Evolutionary conservation across 139 green algal genomes (phyloP).

Genomic region (Micractinium sp.): DNA sequence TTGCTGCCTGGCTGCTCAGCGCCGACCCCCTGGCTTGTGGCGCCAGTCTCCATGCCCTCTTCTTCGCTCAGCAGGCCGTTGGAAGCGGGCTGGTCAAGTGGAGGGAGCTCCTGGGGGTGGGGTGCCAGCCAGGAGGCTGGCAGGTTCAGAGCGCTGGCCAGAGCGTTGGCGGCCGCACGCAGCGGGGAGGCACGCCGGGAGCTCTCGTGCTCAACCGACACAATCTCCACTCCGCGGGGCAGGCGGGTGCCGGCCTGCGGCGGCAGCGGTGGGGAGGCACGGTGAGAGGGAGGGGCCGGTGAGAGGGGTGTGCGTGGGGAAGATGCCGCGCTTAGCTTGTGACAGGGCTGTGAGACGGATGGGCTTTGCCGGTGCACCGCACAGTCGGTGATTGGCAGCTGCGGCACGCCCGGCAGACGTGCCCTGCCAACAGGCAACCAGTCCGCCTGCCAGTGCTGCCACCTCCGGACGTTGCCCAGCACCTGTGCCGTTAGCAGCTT

Average conservation of each 20-base stretch:
- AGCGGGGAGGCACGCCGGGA: not conserved
- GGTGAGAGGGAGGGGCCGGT: not conserved
- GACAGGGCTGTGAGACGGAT: not conserved
- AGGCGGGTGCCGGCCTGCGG: not conserved
- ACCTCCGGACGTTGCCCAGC: too few species aligned
- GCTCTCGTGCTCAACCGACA: not conserved
- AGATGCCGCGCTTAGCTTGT: not conserved
- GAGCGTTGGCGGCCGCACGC: not conserved
- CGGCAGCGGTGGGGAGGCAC: too few species aligned
- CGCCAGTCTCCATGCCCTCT: too few species aligned
- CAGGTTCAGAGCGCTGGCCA: not conserved
- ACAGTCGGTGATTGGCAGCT: too few species aligned
- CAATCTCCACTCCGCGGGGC: not conserved
- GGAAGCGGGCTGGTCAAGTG: not conserved
- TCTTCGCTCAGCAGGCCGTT: not conserved
- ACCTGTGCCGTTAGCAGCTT: slow-evolving; percentile 10
- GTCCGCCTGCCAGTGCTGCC: not conserved
- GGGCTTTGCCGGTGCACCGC: too few species aligned
- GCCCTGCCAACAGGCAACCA: too few species aligned
- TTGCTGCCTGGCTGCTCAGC: not conserved
- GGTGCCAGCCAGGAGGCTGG: not conserved
- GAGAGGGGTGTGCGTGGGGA: not conserved
- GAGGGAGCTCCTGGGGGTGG: not conserved
- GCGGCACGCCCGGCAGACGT: too few species aligned
- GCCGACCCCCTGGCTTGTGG: too few species aligned